phyloP scores from a whole-genome alignment of 306 rosid species.

The Trifolium subterraneum region DNA sequence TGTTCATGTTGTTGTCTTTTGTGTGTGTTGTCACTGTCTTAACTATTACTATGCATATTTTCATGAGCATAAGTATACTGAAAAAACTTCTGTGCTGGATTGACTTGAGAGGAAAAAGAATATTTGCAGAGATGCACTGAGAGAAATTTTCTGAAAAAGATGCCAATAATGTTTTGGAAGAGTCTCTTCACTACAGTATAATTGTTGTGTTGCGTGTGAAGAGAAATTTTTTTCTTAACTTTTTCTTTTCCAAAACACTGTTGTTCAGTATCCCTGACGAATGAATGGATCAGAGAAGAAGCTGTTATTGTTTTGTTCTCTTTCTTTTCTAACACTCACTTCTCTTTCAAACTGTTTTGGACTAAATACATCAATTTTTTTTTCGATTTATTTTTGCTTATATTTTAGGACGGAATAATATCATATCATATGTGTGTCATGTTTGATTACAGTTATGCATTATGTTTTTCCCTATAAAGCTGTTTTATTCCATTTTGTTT shows the following conservation, averaged over 20 bases:
- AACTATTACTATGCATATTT: background rate
- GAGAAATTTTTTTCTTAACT: conserved; percentile 21
- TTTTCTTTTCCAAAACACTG: conserved; percentile 59
- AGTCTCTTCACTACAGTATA: conserved; percentile 26
- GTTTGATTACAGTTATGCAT: background rate
- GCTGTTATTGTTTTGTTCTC: conserved; percentile 17
- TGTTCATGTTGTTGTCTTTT: background rate
- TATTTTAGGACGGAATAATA: no score
- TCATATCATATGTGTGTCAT: no score
- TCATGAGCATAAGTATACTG: background rate
- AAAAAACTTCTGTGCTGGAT: conserved; percentile 31
- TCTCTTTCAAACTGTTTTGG: no score
- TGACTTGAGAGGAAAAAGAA: conserved; percentile 34
- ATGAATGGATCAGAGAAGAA: conserved; percentile 38
- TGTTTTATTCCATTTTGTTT: conserved; percentile 1
- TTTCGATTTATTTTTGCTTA: no score
- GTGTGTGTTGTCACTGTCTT: conserved; percentile 20
- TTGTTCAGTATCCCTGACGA: conserved; percentile 60
- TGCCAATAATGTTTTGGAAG: conserved; percentile 48
- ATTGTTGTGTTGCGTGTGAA: conserved; percentile 72
- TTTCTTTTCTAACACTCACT: background rate
- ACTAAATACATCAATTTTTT: no score
- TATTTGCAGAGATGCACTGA: background rate
- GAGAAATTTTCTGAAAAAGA: conserved; percentile 45
- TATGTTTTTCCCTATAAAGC: background rate